phyloP scores from a whole-genome alignment of 441 rosid species.

The Eugenia klotzschiana region DNA sequence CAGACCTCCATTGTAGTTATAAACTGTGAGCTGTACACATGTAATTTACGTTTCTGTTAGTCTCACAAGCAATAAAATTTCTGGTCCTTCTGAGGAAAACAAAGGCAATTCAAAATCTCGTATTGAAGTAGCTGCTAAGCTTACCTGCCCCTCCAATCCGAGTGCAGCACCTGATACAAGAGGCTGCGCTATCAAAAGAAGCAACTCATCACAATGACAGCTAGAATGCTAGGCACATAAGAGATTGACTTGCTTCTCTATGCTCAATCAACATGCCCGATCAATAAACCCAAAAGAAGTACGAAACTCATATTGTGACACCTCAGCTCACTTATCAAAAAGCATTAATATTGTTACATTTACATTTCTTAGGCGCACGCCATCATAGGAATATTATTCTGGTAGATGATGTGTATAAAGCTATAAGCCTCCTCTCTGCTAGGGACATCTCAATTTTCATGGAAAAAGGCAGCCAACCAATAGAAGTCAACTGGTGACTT shows the following conservation, averaged over 20 bases:
- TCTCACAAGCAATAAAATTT: not conserved
- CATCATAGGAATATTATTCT: not conserved
- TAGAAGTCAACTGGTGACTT: not conserved
- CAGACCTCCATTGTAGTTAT: slow-evolving; percentile 75
- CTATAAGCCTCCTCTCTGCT: not conserved
- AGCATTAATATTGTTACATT: not conserved
- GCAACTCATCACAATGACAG: not conserved
- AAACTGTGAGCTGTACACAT: slow-evolving; percentile 57
- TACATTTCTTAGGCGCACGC: not conserved
- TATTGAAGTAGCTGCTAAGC: not conserved
- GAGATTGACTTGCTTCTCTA: not conserved
- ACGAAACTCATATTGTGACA: not conserved
- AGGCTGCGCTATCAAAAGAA: slow-evolving; percentile 42
- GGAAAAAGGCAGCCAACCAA: not conserved
- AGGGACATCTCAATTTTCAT: not conserved
- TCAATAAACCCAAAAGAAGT: not conserved
- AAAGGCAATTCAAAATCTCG: not conserved
- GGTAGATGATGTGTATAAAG: not conserved
- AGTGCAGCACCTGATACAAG: slow-evolving; percentile 95
- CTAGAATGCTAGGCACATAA: not conserved
- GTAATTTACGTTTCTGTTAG: not conserved
- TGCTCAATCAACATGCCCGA: not conserved
- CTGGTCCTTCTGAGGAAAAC: not conserved
- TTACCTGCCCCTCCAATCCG: slow-evolving; percentile 95
- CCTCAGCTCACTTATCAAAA: not conserved